These are phyloP conservation scores for Radiomyces spectabilis DNA, from an alignment of 192 early-diverging fungal genomes.

Conservation along the genomic window DNA sequence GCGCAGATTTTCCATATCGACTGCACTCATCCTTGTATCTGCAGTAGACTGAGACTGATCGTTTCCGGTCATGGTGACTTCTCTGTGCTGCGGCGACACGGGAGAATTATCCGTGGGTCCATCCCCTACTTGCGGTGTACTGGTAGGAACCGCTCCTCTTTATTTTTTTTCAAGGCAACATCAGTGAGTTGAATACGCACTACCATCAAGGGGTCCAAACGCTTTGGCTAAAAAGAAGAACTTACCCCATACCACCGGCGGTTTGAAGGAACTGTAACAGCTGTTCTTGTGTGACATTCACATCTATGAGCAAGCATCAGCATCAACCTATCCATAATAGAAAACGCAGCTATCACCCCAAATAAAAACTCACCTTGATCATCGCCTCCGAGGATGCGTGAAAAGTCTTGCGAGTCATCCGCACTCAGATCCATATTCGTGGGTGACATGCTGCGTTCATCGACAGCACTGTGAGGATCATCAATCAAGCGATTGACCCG, in stretches of 20 bases:
- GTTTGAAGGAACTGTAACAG: slow-evolving; percentile 23
- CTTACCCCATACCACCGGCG: slow-evolving; percentile 20
- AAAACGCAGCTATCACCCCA: too few relatives aligned
- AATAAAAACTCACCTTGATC: slow-evolving; percentile 2
- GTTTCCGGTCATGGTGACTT: too few relatives aligned
- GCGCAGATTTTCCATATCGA: too few relatives aligned
- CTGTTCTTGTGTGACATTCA: slow-evolving; percentile 17
- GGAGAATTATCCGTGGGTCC: too few relatives aligned
- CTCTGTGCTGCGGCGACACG: too few relatives aligned
- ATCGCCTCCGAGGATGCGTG: slow-evolving; percentile 3
- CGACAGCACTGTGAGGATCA: slow-evolving; percentile 26
- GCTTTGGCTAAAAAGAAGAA: not conserved
- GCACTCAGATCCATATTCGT: slow-evolving; percentile 6
- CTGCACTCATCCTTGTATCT: too few relatives aligned
- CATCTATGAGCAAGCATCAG: not conserved
- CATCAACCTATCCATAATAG: not conserved
- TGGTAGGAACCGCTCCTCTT: too few relatives aligned
- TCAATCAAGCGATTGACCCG: slow-evolving; percentile 56
- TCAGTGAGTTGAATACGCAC: not conserved
- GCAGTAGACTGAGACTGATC: too few relatives aligned
- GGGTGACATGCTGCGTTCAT: slow-evolving; percentile 14
- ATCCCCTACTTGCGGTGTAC: too few relatives aligned
- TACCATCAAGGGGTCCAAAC: not conserved
- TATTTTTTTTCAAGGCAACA: too few relatives aligned
- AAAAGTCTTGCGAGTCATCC: not conserved